Evolutionary conservation across 352 stramenopile species (phyloP).

Genomic region (Pythium angustatum): DNA sequence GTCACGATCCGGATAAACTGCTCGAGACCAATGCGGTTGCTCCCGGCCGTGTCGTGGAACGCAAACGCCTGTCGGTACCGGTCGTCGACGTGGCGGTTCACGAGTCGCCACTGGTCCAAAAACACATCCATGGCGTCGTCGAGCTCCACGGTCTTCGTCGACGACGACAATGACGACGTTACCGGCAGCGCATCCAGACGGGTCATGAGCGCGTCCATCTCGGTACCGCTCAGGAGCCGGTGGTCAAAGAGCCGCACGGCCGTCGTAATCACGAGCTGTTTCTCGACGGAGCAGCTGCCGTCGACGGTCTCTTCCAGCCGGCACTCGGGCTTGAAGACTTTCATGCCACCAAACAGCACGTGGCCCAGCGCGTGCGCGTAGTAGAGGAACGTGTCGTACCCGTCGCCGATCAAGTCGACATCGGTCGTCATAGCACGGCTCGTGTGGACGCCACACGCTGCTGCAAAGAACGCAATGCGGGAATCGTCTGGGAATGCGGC

Average conservation of each 20-base stretch:
- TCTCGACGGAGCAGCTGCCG: slow-evolving; percentile 48
- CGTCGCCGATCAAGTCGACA: slow-evolving; percentile 5
- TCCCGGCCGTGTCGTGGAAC: slow-evolving; percentile 36
- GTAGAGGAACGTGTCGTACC: slow-evolving; percentile 69
- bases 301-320: slow-evolving; percentile 56
- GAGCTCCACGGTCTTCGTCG: slow-evolving; percentile 41
- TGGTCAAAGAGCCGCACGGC: slow-evolving; percentile 49
- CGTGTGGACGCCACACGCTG: slow-evolving; percentile 37
- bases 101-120: slow-evolving; percentile 49
- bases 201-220: slow-evolving; percentile 38
- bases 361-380: slow-evolving; percentile 65
- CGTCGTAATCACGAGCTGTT: slow-evolving; percentile 33
- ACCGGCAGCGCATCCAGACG: slow-evolving; percentile 38
- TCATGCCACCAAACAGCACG: slow-evolving; percentile 69
- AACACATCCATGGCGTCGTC: slow-evolving; percentile 69
- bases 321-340: slow-evolving; percentile 62
- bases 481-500: slow-evolving; percentile 44
- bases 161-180: too few relatives aligned
- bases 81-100: slow-evolving; percentile 55
- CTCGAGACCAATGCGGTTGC: slow-evolving; percentile 59
- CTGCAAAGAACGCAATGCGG: slow-evolving; percentile 65
- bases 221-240: slow-evolving; percentile 34
- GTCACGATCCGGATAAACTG: slow-evolving; percentile 76
- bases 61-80: slow-evolving; percentile 57
- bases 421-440: too few relatives aligned